Percentiles rank a stretch among this genome's conserved stretches.
Conservation (phyloP, 1,284 basidiomycete species). For the Moniliella sp. region DNA sequence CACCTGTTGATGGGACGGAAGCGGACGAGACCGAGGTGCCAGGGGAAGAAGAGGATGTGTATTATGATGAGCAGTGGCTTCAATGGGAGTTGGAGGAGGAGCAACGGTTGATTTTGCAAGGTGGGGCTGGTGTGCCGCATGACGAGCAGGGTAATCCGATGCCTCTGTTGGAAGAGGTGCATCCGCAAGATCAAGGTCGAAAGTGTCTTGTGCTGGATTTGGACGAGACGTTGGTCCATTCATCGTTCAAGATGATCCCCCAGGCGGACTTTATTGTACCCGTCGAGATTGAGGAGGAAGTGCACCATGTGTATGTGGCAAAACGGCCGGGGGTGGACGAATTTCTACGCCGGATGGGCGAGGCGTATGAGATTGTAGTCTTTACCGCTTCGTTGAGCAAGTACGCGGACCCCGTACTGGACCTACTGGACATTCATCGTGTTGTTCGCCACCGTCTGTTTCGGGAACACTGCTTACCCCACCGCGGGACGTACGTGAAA, state of each 20-base stretch:
- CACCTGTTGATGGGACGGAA: conserved; percentile 28
- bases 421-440: conserved; percentile 75
- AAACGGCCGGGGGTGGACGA: conserved; percentile 92
- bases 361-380: conserved; percentile 88
- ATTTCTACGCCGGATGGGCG: conserved; percentile 87
- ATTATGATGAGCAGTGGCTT: conserved; percentile 11
- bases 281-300: conserved; percentile 90
- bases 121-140: conserved; percentile 59
- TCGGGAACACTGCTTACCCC: conserved; percentile 94
- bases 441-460: conserved; percentile 87
- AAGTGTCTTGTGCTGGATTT: no score
- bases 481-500: conserved; percentile 96
- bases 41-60: conserved; percentile 28
- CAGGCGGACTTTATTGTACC: conserved; percentile 94
- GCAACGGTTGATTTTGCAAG: conserved; percentile 52
- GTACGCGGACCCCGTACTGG: conserved; percentile 93
- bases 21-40: conserved; percentile 35
- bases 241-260: conserved; percentile 44
- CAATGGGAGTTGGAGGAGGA: conserved; percentile 52
- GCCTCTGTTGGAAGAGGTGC: conserved; percentile 58
- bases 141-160: conserved; percentile 58
- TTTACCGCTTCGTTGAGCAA: conserved; percentile 94
- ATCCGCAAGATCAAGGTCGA: conserved; percentile 51
- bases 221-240: conserved; percentile 78
- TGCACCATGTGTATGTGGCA: conserved; percentile 95